Base-by-base conservation (phyloP, 2,329 filamentous ascomycete genomes). In the Ceratocystis lukuohia region DNA sequence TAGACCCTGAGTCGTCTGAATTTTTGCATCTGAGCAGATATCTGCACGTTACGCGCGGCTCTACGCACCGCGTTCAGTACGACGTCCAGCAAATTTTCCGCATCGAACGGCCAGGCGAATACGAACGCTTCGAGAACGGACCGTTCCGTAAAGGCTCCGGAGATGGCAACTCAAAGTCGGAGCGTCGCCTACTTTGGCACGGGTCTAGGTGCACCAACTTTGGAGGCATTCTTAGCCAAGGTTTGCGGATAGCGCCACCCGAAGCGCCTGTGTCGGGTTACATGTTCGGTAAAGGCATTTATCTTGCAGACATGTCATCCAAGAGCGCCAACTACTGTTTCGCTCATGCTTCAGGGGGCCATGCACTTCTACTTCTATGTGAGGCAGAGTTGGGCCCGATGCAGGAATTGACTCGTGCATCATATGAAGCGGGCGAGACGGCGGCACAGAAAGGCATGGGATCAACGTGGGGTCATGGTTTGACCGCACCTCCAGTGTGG, bases 251-350 rank as follows among this genome's bases (percentile, higher is more conserved):
- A 70, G 91, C 91, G 5, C 91, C 91, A 0, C 87, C 88, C 0
- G 87, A 95, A 74, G 91, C 91, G 0, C 91, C 90, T 0, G 85
- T 85, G 0, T 82, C 80, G 3, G 89, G 89, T 1, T 91, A 93
- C 77, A 93, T 93, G 88, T 96, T 95, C 70, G 91, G 88, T 67
- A 95, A 95, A 75, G 91, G 91, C 57, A 88, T 96, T 61, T 96
- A 96, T 73, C 82, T 96, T 1, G 90, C 90, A 1, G 90, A 95
- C 71, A 91, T 91, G 80, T 88, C 85, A 0, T 88, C 84, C 73
- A 96, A 95, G 76, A 91, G 87, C 1, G 89, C 89, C 17, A 84
- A 84, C 71, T 96, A 96, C 76, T 94, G 89, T 73, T 81, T 75
- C 64, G 73, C 84, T 0, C 73, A 76, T 69, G 80, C 77, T 68